These are phyloP conservation scores for Microthlaspi erraticum DNA, from an alignment of 345 rosid species.

Conservation along the genomic window DNA sequence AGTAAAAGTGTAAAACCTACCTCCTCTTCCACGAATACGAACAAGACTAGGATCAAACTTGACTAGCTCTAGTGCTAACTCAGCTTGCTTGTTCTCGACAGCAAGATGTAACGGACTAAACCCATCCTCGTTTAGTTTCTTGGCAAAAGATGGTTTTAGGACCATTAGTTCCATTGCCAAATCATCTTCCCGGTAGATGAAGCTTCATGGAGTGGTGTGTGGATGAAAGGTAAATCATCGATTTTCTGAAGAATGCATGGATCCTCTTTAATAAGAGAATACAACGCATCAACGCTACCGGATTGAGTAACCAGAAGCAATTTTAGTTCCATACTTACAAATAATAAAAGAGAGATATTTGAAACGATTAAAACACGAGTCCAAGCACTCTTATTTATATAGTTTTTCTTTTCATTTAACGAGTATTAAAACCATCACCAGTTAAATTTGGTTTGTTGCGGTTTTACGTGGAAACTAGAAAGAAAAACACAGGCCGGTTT, in stretches of 20 bases:
- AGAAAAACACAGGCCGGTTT: too few species aligned
- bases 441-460: too few species aligned
- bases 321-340: conserved; percentile 21
- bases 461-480: too few species aligned
- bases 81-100: neutral
- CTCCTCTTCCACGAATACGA: conserved; percentile 24
- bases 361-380: too few species aligned
- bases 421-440: too few species aligned
- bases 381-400: too few species aligned
- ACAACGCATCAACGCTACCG: conserved; percentile 12
- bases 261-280: conserved; percentile 1
- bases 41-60: conserved; percentile 30
- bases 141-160: conserved; percentile 32
- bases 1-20: conserved; percentile 1
- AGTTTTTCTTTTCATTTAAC: too few species aligned
- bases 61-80: conserved; percentile 29
- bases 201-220: conserved; percentile 34
- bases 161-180: conserved; percentile 35
- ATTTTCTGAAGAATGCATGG: neutral
- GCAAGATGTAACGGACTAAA: conserved; percentile 35
- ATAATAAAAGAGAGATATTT: too few species aligned
- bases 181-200: conserved; percentile 5
- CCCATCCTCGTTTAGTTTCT: conserved; percentile 16
- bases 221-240: conserved; percentile 12
- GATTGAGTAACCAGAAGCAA: neutral